Evolutionary conservation across 345 rosid species (phyloP), one percentile per base, ranked within the genome.

Genomic region (Salix caprea): DNA sequence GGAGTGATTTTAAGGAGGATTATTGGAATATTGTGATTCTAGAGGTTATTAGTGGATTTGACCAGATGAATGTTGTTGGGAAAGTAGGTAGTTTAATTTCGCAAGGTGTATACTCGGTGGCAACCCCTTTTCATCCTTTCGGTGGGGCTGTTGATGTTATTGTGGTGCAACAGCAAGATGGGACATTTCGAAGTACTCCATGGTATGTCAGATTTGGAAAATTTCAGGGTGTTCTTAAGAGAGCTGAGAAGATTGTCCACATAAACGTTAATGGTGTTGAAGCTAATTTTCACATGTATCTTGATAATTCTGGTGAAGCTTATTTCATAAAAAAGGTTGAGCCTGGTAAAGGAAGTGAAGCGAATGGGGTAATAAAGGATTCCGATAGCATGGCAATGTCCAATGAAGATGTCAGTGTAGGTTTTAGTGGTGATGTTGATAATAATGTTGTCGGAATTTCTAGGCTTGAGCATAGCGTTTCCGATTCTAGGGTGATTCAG

Each of bases 121-220:
- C 97, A 30, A 94, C 94, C 78, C 97, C 98, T 1, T 94, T 94
- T 77, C 98, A 94, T 84, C 98, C 97, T 2, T 94, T 94, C 75
- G 98, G 98, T 32, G 98, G 98, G 74, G 98, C 98, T 70, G 90
- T 94, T 82, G 98, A 94, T 84, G 92, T 91, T 13, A 91, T 94
- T 75, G 98, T 89, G 48, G 97, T 94, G 76, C 91, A 85, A 78
- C 98, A 94, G 86, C 87, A 90, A 79, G 96, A 94, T 76, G 96
- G 94, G 73, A 82, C 90, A 4, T 94, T 91, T 75, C 88, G 87
- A 30, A 92, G 97, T 80, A 90, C 96, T 0, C 98, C 98, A 56
- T 94, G 98, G 98, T 88, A 94, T 60, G 98, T 94, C 69, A 85
- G 93, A 82, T 94, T 94, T 69, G 98, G 98, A 56, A 94, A 94